Percentiles rank a stretch among this genome's conserved stretches.
These are phyloP conservation scores for Akebia trifoliata DNA, from an alignment of 164 flowering plant genomes.

Conservation along the genomic window DNA sequence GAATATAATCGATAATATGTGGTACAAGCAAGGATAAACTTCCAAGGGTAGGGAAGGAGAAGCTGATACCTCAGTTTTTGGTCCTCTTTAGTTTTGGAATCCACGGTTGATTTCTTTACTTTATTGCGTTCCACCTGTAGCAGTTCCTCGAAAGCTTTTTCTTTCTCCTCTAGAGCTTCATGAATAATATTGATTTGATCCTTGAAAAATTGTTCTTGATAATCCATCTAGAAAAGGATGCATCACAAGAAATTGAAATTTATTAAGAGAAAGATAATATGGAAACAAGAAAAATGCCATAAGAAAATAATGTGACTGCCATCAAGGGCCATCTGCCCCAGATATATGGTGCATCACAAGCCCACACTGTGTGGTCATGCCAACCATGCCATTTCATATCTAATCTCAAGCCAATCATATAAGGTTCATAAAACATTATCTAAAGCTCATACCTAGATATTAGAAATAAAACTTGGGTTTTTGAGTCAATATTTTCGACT, in stretches of 20 bases:
- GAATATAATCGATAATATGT: not conserved
- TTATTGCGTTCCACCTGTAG: conserved; percentile 61
- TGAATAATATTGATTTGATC: conserved; percentile 50
- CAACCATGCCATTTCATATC: too few species aligned
- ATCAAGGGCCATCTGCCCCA: too few species aligned
- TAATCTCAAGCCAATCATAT: too few species aligned
- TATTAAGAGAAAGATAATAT: not conserved
- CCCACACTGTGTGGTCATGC: too few species aligned
- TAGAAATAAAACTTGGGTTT: too few species aligned
- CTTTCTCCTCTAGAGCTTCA: conserved; percentile 43
- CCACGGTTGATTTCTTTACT: conserved; percentile 31
- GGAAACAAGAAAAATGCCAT: not conserved
- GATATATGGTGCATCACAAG: too few species aligned
- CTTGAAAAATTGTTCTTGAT: conserved; percentile 62
- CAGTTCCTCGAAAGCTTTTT: conserved; percentile 50
- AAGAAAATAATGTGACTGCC: too few species aligned
- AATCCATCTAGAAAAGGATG: conserved; percentile 51
- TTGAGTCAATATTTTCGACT: too few species aligned
- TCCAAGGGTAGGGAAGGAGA: not conserved
- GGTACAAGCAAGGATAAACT: not conserved
- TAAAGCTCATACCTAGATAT: too few species aligned
- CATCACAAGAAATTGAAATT: not conserved
- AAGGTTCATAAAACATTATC: too few species aligned
- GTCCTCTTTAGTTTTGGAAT: conserved; percentile 35
- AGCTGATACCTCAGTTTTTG: conserved; percentile 34